phyloP scores from a whole-genome alignment of 106 monocot genomes.

The Xerophyta viscosa region DNA sequence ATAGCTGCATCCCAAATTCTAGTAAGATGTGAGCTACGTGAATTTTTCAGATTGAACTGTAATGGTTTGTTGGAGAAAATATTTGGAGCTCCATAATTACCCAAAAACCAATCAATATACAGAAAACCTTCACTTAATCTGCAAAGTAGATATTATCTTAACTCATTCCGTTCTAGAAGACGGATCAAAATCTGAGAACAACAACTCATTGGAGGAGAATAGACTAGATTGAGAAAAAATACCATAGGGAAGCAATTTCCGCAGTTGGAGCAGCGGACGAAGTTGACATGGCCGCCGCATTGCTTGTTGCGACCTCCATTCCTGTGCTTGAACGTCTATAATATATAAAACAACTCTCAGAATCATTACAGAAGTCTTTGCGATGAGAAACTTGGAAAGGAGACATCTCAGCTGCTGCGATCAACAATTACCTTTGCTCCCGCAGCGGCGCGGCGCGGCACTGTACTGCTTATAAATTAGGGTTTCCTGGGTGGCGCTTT shows the following conservation, averaged over 20 bases:
- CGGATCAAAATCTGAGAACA: background rate
- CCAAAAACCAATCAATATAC: no score
- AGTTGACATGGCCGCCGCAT: constrained; percentile 68
- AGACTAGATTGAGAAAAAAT: background rate
- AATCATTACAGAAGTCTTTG: background rate
- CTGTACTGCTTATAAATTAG: no score
- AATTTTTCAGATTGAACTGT: no score
- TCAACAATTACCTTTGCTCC: no score
- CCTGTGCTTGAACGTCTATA: constrained; percentile 75
- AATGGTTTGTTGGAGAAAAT: no score
- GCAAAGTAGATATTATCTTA: no score
- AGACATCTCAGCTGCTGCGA: no score
- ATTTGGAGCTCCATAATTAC: background rate
- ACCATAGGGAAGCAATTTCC: constrained; percentile 77
- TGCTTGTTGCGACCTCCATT: constrained; percentile 87
- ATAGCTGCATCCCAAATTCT: background rate
- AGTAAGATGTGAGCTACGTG: no score
- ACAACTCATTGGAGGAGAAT: background rate
- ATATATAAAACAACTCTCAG: no score
- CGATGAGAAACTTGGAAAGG: background rate
- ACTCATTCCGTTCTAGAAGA: background rate
- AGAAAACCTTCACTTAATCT: no score
- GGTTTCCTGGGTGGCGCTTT: no score
- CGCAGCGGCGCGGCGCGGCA: no score
- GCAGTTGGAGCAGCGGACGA: constrained; percentile 79